Evolutionary conservation across 306 rosid species (phyloP).

Genomic region (Ceratonia siliqua): DNA sequence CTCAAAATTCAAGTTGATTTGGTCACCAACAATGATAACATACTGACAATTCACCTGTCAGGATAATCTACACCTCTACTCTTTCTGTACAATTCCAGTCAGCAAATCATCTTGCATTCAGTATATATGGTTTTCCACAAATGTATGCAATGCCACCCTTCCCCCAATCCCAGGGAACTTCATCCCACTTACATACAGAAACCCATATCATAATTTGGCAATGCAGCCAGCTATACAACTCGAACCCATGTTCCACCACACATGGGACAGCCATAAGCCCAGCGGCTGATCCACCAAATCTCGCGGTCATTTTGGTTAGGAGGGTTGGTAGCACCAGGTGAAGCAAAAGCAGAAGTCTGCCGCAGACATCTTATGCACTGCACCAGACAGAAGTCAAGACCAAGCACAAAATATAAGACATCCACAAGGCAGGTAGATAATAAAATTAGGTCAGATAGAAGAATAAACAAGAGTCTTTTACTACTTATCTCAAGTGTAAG

Average conservation of each 20-base stretch:
- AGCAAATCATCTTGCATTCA: slow-evolving; percentile 29
- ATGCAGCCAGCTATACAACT: slow-evolving; percentile 62
- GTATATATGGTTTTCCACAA: background rate
- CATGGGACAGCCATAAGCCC: slow-evolving; percentile 97
- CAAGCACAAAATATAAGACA: slow-evolving; percentile 24
- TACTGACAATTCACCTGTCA: slow-evolving; percentile 15
- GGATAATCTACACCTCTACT: slow-evolving; percentile 24
- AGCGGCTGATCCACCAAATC: slow-evolving; percentile 97
- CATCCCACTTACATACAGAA: background rate
- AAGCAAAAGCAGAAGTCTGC: slow-evolving; percentile 88
- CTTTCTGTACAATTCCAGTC: slow-evolving; percentile 38
- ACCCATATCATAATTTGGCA: background rate
- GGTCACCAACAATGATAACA: slow-evolving; percentile 3
- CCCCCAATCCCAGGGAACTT: background rate
- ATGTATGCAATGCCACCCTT: slow-evolving; percentile 19
- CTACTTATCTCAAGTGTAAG: background rate
- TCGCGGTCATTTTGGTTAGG: slow-evolving; percentile 64
- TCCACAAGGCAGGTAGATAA: background rate
- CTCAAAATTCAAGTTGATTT: background rate
- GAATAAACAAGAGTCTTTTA: background rate
- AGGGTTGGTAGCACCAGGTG: slow-evolving; percentile 58
- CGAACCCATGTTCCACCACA: slow-evolving; percentile 99
- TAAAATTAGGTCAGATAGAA: background rate
- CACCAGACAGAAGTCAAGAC: slow-evolving; percentile 36
- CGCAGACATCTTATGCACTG: slow-evolving; percentile 98